phyloP scores from a whole-genome alignment of 306 rosid genomes.

The Phaseolus lunatus region DNA sequence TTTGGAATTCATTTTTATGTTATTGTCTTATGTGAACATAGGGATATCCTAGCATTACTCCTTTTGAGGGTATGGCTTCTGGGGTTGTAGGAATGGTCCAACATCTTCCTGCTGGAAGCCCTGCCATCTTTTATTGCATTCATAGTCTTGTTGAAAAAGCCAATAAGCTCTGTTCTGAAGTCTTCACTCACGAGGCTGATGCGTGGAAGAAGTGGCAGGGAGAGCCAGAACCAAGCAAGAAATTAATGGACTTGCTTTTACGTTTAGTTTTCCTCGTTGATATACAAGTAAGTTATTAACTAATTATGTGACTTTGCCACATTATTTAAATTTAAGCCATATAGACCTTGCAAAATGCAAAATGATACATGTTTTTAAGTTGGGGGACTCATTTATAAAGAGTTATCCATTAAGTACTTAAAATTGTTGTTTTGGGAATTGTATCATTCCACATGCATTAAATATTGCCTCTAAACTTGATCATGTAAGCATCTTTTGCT shows the following conservation, averaged over 20 bases:
- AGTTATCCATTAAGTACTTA: slow-evolving; percentile 23
- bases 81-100: slow-evolving; percentile 82
- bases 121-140: slow-evolving; percentile 80
- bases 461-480: slow-evolving; percentile 33
- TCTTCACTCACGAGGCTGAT: slow-evolving; percentile 57
- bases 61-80: slow-evolving; percentile 95
- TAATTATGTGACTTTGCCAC: slow-evolving; percentile 16
- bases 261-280: slow-evolving; percentile 81
- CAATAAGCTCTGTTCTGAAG: slow-evolving; percentile 61
- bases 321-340: slow-evolving; percentile 31
- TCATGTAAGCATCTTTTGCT: slow-evolving; percentile 35
- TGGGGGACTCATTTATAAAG: neutral
- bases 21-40: slow-evolving; percentile 49
- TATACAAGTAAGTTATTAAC: slow-evolving; percentile 67
- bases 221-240: slow-evolving; percentile 86
- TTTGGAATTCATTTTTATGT: slow-evolving; percentile 21
- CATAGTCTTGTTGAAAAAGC: slow-evolving; percentile 75
- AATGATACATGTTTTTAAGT: slow-evolving; percentile 27
- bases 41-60: slow-evolving; percentile 91
- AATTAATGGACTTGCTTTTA: slow-evolving; percentile 78
- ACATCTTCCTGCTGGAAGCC: slow-evolving; percentile 94
- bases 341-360: slow-evolving; percentile 14
- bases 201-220: slow-evolving; percentile 82
- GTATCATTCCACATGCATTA: slow-evolving; percentile 3
- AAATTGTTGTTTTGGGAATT: slow-evolving; percentile 28